Conservation (phyloP, 192 early-diverging fungal genomes). For the Entomortierella chlamydospora region DNA sequence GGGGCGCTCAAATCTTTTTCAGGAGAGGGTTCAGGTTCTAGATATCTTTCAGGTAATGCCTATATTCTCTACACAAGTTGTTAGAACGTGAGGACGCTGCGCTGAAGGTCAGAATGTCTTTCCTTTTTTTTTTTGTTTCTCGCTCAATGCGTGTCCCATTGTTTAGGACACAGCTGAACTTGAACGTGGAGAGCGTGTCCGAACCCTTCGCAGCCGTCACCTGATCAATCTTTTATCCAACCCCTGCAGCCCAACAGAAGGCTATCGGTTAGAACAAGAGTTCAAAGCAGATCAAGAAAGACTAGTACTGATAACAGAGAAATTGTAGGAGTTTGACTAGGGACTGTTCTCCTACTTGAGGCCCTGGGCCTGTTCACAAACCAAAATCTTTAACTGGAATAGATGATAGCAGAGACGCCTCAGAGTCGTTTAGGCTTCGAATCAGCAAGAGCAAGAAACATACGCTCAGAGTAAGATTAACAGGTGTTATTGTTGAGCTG, state of each 20-base stretch:
- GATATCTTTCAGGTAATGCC: slow-evolving; percentile 33
- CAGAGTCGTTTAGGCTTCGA: slow-evolving; percentile 12
- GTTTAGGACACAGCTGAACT: slow-evolving; percentile 13
- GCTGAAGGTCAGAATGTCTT: background rate
- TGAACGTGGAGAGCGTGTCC: slow-evolving; percentile 12
- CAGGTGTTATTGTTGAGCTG: slow-evolving; percentile 29
- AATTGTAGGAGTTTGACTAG: slow-evolving; percentile 33
- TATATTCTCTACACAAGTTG: background rate
- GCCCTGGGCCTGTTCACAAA: background rate
- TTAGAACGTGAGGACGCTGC: too few relatives aligned
- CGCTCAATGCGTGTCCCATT: background rate
- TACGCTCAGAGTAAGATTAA: too few relatives aligned
- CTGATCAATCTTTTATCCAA: slow-evolving; percentile 28
- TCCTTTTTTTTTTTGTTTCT: background rate
- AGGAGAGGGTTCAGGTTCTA: slow-evolving; percentile 30
- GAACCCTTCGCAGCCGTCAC: slow-evolving; percentile 27
- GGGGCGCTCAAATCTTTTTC: slow-evolving; percentile 22
- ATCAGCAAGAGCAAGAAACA: slow-evolving; percentile 24
- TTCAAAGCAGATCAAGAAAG: slow-evolving; percentile 15
- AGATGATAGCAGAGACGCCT: background rate
- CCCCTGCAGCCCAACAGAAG: background rate
- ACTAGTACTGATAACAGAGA: slow-evolving; percentile 3
- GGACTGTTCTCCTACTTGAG: slow-evolving; percentile 14
- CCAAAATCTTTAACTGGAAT: background rate
- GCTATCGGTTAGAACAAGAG: background rate